Percentiles rank a stretch among this genome's conserved stretches.
Evolutionary conservation across 306 rosid species (phyloP).

Genomic region (Prunus armeniaca): DNA sequence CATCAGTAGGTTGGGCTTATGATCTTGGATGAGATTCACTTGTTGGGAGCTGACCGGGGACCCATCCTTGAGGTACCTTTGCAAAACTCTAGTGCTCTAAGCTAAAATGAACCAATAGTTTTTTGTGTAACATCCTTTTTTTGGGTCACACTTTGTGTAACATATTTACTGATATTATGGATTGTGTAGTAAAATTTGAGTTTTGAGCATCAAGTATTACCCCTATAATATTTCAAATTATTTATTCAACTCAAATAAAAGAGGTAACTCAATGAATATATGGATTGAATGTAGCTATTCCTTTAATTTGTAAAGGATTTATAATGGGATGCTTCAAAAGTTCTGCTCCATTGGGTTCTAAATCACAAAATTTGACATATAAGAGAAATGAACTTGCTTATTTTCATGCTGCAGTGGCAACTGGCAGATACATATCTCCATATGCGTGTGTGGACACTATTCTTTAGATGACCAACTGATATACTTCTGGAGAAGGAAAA

Average conservation of each 20-base stretch:
- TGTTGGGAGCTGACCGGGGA: constrained; percentile 97
- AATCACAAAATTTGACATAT: neutral
- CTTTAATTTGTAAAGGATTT: no score
- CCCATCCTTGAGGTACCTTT: constrained; percentile 92
- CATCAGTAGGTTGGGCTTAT: constrained; percentile 81
- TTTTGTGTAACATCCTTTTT: neutral
- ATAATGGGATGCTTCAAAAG: neutral
- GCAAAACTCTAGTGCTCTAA: constrained; percentile 13
- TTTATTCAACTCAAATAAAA: neutral
- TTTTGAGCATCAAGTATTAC: no score
- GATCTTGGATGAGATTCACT: constrained; percentile 95
- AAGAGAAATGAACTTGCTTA: neutral
- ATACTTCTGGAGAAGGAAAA: neutral
- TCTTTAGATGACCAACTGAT: neutral
- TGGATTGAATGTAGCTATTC: no score
- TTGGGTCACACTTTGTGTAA: neutral
- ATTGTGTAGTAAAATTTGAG: no score
- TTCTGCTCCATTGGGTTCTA: neutral
- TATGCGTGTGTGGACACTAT: neutral
- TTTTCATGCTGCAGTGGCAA: neutral
- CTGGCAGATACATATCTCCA: neutral
- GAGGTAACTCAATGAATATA: no score
- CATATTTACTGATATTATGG: no score
- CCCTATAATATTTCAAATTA: neutral
- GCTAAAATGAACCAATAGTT: neutral